Evolutionary conservation across 202 grass and related monocot genomes (phyloP).

Genomic region (Panicum hallii): DNA sequence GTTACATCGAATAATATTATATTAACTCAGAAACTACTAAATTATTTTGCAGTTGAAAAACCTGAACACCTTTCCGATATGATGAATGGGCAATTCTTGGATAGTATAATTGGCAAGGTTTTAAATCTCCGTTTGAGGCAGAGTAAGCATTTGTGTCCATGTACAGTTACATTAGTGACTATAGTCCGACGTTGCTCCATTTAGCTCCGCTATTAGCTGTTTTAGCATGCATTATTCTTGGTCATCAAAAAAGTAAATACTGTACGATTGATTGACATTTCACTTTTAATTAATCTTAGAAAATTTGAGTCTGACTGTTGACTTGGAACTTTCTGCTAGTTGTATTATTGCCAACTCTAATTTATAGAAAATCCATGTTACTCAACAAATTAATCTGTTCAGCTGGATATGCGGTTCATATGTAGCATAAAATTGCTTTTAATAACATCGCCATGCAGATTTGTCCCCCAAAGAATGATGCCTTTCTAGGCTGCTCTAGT

Average conservation of each 20-base stretch:
- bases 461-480: conserved; percentile 15
- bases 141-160: no score
- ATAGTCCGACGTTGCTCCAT: no score
- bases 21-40: not conserved
- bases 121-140: no score
- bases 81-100: not conserved
- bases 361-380: not conserved
- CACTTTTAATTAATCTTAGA: not conserved
- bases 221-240: not conserved
- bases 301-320: not conserved
- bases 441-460: not conserved
- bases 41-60: not conserved
- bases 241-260: not conserved
- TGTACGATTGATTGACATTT: not conserved
- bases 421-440: not conserved
- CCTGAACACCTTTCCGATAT: not conserved
- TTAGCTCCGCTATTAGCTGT: not conserved
- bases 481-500: conserved; percentile 10
- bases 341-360: no score
- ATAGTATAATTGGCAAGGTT: no score
- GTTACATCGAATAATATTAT: not conserved
- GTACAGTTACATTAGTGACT: no score
- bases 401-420: not conserved
- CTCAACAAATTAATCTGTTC: conserved; percentile 2
- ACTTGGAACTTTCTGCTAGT: not conserved